Conservation (phyloP, 2,329 filamentous ascomycete genomes). For the Aspergillus versicolor region DNA sequence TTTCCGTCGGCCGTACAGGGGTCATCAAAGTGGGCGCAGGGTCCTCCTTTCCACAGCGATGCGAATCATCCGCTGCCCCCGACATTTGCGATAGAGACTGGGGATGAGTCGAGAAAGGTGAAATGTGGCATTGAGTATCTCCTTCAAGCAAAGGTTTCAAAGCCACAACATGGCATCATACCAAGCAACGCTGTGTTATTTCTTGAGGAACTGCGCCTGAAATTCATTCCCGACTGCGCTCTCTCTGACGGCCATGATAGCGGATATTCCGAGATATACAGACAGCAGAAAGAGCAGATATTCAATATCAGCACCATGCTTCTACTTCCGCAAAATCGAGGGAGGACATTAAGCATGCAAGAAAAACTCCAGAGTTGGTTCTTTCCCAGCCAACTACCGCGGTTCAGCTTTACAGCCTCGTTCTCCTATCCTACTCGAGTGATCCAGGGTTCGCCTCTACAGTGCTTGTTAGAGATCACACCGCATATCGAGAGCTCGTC, state of each 20-base stretch:
- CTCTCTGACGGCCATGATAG: neutral
- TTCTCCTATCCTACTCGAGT: slow-evolving; percentile 13
- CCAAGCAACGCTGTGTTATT: neutral
- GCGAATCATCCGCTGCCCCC: neutral
- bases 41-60: neutral
- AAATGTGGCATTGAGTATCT: neutral
- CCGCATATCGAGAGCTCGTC: neutral
- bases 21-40: neutral
- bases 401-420: slow-evolving; percentile 13
- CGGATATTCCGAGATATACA: neutral
- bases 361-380: slow-evolving; percentile 17
- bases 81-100: neutral
- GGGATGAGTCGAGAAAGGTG: neutral
- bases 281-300: slow-evolving; percentile 3
- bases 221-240: neutral
- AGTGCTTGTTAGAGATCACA: neutral
- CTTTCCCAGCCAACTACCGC: slow-evolving; percentile 13
- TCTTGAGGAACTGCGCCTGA: neutral
- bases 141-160: neutral
- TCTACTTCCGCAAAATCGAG: slow-evolving; percentile 14
- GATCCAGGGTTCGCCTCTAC: slow-evolving; percentile 1
- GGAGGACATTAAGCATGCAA: slow-evolving; percentile 4
- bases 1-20: neutral
- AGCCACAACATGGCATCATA: neutral
- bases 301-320: slow-evolving; percentile 13